Evolutionary conservation across 129 eudicot species (phyloP), one percentile per base, ranked within the genome.

Genomic region (Tagetes patula): DNA sequence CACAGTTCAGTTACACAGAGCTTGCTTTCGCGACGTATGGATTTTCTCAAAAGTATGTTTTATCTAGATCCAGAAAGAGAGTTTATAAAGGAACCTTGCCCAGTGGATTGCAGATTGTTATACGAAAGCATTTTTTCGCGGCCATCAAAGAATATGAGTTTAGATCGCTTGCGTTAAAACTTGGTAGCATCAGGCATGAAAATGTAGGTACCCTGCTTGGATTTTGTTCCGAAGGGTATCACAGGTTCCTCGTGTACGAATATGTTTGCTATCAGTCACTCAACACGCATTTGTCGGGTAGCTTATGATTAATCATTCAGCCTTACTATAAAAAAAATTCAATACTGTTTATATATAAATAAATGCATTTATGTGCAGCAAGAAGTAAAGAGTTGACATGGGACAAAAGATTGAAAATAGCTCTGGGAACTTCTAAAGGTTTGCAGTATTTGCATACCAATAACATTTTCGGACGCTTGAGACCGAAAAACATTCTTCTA

Each of bases 401-500:
- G 90, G 84, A 82, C 14, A 82, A 81, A 73, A 80, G 90, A 55
- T 41, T 85, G 37, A 70, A 74, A 60, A 85, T 85, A 79, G 82
- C 87, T 43, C 31, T 33, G 2, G 87, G 90, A 58, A 71, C 75
- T 53, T 82, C 85, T 0, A 82, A 67, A 70, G 90, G 90, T 8
- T 70, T 85, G 42, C 76, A 79, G 34, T 79, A 85, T 52, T 66
- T 80, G 20, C 90, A 82, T 36, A 42, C 65, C 38, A 62, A 70
- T 33, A 64, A 79, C 43, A 80, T 85, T 9, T 85, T 67, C 10
- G 87, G 87, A 70, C 69, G 64, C 37, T 53, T 85, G 70, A 82
- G 82, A 67, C 81, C 90, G 14, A 80, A 63, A 60, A 85, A 85
- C 67, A 85, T 85, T 36, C 85, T 85, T 34, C 37, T 85, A 1